Conservation (phyloP, 805 yeast species). For the Kodamaea restingae region DNA sequence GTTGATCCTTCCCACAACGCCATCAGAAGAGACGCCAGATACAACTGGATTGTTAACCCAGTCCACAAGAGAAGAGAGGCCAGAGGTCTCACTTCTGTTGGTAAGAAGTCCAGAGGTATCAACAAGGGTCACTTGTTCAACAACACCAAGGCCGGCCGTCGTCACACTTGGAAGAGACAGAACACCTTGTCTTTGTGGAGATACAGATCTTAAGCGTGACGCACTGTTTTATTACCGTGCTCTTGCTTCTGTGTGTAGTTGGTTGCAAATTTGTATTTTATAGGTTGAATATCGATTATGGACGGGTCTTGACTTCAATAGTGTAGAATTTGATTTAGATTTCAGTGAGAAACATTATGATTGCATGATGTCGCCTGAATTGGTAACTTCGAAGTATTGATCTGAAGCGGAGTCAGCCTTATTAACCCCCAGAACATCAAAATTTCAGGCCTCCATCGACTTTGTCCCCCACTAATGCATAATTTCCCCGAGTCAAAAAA, state of each 20-base stretch:
- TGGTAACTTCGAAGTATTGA: neutral
- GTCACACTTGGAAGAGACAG: conserved; percentile 99
- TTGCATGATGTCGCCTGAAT: neutral
- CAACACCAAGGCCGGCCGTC: conserved; percentile 98
- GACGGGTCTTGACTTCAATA: conserved; percentile 3
- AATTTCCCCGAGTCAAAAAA: conserved; percentile 8
- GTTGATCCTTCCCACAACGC: conserved; percentile 98
- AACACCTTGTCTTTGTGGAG: conserved; percentile 99
- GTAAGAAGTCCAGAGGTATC: conserved; percentile 99
- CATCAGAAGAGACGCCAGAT: conserved; percentile 96
- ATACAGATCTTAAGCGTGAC: conserved; percentile 75
- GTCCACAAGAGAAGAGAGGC: conserved; percentile 99
- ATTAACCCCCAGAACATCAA: neutral
- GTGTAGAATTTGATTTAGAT: no score
- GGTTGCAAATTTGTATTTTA: conserved; percentile 8
- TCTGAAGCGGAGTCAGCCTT: neutral
- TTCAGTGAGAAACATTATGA: neutral
- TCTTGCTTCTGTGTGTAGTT: conserved; percentile 7
- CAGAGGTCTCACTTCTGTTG: conserved; percentile 97
- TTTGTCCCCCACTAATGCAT: neutral
- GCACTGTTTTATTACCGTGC: conserved; percentile 2
- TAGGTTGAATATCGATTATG: conserved; percentile 5
- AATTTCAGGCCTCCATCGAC: neutral
- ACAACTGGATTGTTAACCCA: conserved; percentile 99
- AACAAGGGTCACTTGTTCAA: conserved; percentile 99